A percentile compares a stretch with the other conserved stretches of the same genome.
Evolutionary conservation across 441 rosid species (phyloP).

Genomic region (Corymbia calophylla): DNA sequence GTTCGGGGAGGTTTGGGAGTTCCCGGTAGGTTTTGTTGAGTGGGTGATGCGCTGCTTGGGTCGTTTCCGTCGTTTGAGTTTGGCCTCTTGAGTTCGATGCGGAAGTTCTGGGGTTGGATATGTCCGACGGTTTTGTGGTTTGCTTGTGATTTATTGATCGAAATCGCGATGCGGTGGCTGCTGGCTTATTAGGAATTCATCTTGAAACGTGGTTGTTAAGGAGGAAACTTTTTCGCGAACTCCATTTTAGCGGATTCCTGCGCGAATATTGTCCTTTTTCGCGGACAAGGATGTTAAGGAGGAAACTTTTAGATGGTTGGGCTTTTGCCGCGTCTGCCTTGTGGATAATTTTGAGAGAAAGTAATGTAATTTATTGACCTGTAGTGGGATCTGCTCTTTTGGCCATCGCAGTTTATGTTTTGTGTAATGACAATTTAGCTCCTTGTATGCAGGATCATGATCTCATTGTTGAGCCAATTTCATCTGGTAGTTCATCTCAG

Average conservation of each 20-base stretch:
- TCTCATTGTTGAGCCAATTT: conserved; percentile 76
- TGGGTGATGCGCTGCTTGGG: background rate
- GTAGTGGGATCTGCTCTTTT: background rate
- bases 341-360: background rate
- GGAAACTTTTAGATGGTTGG: background rate
- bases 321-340: background rate
- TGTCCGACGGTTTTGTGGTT: background rate
- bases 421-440: background rate
- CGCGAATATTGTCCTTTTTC: background rate
- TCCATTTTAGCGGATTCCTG: background rate
- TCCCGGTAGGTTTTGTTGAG: background rate
- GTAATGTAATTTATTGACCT: background rate
- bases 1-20: background rate
- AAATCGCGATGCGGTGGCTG: background rate
- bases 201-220: background rate
- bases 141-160: background rate
- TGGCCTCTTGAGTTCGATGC: background rate
- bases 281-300: background rate
- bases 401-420: background rate
- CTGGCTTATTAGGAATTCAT: background rate
- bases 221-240: too few relatives aligned
- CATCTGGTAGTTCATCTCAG: conserved; percentile 52
- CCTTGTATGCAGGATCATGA: conserved; percentile 64
- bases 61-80: background rate
- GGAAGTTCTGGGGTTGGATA: background rate